These are phyloP conservation scores for Coniochaeta ligniaria DNA, from an alignment of 2,329 filamentous ascomycete genomes.

Conservation along the genomic window DNA sequence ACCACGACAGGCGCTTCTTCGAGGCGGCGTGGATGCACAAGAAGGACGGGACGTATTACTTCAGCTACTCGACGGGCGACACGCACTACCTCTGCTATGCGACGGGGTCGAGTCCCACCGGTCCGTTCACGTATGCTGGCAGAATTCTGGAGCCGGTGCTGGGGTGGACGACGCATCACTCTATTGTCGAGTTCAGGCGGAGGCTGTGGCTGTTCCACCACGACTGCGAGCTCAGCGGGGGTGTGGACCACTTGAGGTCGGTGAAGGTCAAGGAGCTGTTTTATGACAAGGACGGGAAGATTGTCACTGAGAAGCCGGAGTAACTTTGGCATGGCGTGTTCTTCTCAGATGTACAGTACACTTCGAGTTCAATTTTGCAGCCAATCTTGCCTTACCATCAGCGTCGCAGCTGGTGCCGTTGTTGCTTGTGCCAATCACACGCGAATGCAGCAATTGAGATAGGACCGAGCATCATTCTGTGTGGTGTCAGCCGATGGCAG, in stretches of 20 bases:
- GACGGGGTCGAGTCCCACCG: constrained; percentile 54
- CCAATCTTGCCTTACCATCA: neutral
- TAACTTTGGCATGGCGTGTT: constrained; percentile 2
- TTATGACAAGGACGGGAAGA: constrained; percentile 60
- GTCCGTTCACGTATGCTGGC: constrained; percentile 67
- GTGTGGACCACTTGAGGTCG: constrained; percentile 63
- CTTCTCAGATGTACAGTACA: neutral
- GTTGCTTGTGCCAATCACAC: too few species aligned
- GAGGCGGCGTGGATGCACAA: constrained; percentile 79
- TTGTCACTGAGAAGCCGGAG: constrained; percentile 35
- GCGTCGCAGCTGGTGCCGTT: too few species aligned
- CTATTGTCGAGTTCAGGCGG: constrained; percentile 65
- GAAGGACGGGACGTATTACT: constrained; percentile 62
- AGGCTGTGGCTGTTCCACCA: constrained; percentile 74
- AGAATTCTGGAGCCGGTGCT: constrained; percentile 68
- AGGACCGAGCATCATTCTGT: too few species aligned
- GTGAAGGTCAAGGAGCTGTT: constrained; percentile 72
- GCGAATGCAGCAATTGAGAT: too few species aligned
- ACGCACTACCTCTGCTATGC: constrained; percentile 70
- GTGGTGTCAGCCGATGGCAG: too few species aligned
- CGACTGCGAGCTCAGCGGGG: constrained; percentile 61
- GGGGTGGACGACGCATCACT: constrained; percentile 79
- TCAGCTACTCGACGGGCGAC: constrained; percentile 72
- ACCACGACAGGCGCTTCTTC: constrained; percentile 72
- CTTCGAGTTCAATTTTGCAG: neutral